These are phyloP conservation scores for Dryadomyces quercus-mongolicae DNA, from an alignment of 2,329 filamentous ascomycete genomes.

Conservation along the genomic window DNA sequence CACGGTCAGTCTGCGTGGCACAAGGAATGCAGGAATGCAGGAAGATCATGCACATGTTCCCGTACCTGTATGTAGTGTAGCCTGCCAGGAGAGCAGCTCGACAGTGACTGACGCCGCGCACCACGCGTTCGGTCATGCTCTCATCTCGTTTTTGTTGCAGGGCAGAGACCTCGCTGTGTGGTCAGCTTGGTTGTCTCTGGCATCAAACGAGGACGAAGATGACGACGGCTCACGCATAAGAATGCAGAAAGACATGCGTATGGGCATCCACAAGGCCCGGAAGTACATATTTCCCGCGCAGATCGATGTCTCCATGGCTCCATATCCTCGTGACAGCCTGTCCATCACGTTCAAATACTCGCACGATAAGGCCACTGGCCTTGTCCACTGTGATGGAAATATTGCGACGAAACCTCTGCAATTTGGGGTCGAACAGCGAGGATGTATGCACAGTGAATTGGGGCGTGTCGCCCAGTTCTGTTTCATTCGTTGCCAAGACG, in stretches of 20 bases:
- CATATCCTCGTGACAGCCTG: slow-evolving; percentile 13
- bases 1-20: too few species aligned
- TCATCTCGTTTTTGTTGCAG: slow-evolving; percentile 44
- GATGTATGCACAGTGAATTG: slow-evolving; percentile 27
- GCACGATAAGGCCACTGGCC: slow-evolving; percentile 26
- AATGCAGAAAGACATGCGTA: slow-evolving; percentile 42
- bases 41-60: not conserved
- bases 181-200: not conserved
- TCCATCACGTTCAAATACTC: slow-evolving; percentile 15
- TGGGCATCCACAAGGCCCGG: slow-evolving; percentile 43
- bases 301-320: slow-evolving; percentile 30
- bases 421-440: slow-evolving; percentile 31
- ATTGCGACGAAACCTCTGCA: slow-evolving; percentile 26
- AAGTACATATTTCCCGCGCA: slow-evolving; percentile 38
- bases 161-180: slow-evolving; percentile 23
- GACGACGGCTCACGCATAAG: slow-evolving; percentile 23
- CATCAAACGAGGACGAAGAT: not conserved
- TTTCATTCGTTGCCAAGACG: too few species aligned
- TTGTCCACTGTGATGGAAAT: slow-evolving; percentile 29
- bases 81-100: slow-evolving; percentile 40
- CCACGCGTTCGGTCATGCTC: slow-evolving; percentile 39
- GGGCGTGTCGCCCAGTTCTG: too few species aligned
- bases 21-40: too few species aligned
- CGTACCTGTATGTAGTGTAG: slow-evolving; percentile 38
- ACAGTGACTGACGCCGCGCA: slow-evolving; percentile 41